These are phyloP conservation scores for Coemansia sp. DNA, from an alignment of 192 early-diverging fungal genomes.

Conservation along the genomic window DNA sequence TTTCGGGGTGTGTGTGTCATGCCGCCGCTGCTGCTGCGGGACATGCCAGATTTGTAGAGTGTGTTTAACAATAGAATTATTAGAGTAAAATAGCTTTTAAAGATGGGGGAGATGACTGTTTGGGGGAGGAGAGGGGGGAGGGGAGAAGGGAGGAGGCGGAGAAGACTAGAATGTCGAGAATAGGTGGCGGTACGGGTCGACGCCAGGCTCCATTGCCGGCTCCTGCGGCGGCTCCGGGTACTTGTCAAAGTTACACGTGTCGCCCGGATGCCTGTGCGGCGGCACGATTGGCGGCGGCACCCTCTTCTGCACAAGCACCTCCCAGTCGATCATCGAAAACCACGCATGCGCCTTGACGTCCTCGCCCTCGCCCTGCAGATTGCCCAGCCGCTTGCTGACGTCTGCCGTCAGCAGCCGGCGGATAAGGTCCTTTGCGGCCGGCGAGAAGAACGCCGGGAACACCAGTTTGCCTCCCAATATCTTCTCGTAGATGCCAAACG, in stretches of 20 bases:
- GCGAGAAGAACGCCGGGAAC: constrained; percentile 86
- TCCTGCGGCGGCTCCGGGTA: constrained; percentile 83
- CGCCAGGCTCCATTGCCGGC: constrained; percentile 53
- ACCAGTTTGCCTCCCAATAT: constrained; percentile 87
- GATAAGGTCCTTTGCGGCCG: constrained; percentile 84
- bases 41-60: no score
- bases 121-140: not conserved
- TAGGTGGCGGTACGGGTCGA: constrained; percentile 78
- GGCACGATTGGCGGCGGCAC: constrained; percentile 91
- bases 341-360: constrained; percentile 94
- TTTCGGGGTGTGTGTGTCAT: no score
- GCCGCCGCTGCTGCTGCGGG: no score
- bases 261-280: constrained; percentile 81
- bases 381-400: constrained; percentile 89
- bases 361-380: constrained; percentile 84
- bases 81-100: no score
- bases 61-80: no score
- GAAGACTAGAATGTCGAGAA: constrained; percentile 72
- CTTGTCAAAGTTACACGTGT: constrained; percentile 97
- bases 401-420: constrained; percentile 89
- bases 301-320: constrained; percentile 70
- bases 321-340: constrained; percentile 93
- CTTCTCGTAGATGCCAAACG: constrained; percentile 99
- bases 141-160: not conserved
- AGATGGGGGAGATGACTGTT: no score